Percentiles rank a stretch among this genome's conserved stretches.
Conservation (phyloP, 148 eudicot genomes). For the Cornus controversa region DNA sequence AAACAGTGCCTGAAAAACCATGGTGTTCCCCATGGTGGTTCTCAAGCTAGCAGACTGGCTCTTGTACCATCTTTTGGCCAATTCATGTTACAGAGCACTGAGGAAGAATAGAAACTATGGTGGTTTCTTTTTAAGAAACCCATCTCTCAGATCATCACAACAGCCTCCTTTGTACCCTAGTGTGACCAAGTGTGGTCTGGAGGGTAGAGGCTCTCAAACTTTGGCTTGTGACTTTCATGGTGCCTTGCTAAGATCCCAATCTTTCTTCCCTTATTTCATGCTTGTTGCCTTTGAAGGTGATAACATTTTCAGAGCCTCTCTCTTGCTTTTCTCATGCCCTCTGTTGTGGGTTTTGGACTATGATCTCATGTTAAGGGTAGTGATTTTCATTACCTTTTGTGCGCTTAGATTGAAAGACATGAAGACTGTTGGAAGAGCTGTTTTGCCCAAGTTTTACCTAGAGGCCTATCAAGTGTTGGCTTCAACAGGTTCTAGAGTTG, state of each 20-base stretch:
- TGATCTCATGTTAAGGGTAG: conserved; percentile 49
- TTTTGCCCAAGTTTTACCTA: no score
- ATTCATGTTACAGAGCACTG: conserved; percentile 53
- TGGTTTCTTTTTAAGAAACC: no score
- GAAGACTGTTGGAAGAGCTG: conserved; percentile 53
- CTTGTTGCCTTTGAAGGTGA: conserved; percentile 99
- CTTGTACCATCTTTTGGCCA: conserved; percentile 57
- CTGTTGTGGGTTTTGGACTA: conserved; percentile 39
- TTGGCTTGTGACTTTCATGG: conserved; percentile 69
- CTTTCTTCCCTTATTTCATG: conserved; percentile 90
- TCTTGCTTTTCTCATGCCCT: no score
- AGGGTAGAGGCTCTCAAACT: conserved; percentile 51
- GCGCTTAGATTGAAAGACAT: conserved; percentile 65
- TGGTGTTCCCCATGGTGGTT: conserved; percentile 49
- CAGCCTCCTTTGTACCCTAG: no score
- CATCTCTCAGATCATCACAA: no score
- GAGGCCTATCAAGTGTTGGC: no score
- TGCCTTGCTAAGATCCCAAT: conserved; percentile 47
- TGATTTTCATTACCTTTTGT: conserved; percentile 90
- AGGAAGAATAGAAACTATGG: conserved; percentile 51
- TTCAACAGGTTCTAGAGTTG: no score
- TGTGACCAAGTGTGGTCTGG: no score
- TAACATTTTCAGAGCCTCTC: conserved; percentile 69
- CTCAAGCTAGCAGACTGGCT: conserved; percentile 72
- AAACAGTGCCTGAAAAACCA: conserved; percentile 22